Conservation (phyloP, 768 basidiomycete species). For the Leccinellum luteum region DNA sequence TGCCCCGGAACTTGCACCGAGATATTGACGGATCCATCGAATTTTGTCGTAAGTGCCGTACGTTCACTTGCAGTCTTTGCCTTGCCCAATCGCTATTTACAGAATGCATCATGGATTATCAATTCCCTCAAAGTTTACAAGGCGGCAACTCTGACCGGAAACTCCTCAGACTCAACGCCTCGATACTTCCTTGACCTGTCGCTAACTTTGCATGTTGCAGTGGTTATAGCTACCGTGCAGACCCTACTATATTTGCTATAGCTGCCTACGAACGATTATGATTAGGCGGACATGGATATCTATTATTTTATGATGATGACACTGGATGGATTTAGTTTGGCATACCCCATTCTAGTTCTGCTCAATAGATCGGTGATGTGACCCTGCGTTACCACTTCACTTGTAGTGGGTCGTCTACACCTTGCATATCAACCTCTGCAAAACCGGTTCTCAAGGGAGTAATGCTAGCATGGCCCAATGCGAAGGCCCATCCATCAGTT, state of each 20-base stretch:
- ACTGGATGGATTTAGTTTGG: slow-evolving; percentile 6
- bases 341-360: background rate
- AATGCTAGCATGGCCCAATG: slow-evolving; percentile 67
- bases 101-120: slow-evolving; percentile 84
- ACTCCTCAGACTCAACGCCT: slow-evolving; percentile 24
- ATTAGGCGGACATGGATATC: slow-evolving; percentile 1
- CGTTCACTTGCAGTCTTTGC: background rate
- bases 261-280: background rate
- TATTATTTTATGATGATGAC: slow-evolving; percentile 10
- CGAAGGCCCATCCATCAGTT: slow-evolving; percentile 80
- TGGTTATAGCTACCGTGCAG: slow-evolving; percentile 9
- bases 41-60: slow-evolving; percentile 60
- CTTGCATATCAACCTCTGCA: slow-evolving; percentile 44
- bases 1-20: slow-evolving; percentile 74
- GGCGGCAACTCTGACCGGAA: slow-evolving; percentile 47
- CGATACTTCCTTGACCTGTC: slow-evolving; percentile 3
- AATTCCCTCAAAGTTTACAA: slow-evolving; percentile 75
- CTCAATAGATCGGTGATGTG: slow-evolving; percentile 15
- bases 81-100: slow-evolving; percentile 4
- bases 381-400: slow-evolving; percentile 44
- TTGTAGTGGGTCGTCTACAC: slow-evolving; percentile 6
- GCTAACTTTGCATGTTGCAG: slow-evolving; percentile 11
- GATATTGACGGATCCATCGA: slow-evolving; percentile 60
- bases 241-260: slow-evolving; percentile 18
- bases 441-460: slow-evolving; percentile 77